A percentile compares a stretch with the other conserved stretches of the same genome.
Evolutionary conservation across 208 protist genomes (phyloP).

Genomic region (Wallacemonas collosoma): DNA sequence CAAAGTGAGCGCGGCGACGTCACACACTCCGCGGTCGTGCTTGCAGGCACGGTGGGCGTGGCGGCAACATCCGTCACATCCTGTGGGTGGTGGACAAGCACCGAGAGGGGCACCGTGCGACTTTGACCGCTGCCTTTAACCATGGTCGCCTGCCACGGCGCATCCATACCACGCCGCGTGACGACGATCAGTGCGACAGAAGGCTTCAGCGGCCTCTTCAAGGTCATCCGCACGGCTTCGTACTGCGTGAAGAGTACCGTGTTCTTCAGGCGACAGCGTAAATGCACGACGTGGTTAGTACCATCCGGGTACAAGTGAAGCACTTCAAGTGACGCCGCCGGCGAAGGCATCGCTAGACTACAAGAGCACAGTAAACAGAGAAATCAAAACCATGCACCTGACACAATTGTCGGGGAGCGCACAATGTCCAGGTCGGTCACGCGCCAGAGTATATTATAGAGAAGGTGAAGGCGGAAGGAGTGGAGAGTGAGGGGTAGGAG

Average conservation of each 20-base stretch:
- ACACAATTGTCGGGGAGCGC: too few relatives aligned
- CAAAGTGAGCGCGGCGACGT: not conserved
- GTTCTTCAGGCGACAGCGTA: not conserved
- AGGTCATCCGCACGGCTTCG: slow-evolving; percentile 1
- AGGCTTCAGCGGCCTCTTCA: slow-evolving; percentile 8
- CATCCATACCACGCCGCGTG: not conserved
- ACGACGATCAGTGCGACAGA: slow-evolving; percentile 13
- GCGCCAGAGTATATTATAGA: too few relatives aligned
- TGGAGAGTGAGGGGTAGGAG: too few relatives aligned
- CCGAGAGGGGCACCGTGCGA: slow-evolving; percentile 1
- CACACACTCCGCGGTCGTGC: not conserved
- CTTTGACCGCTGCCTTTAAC: not conserved
- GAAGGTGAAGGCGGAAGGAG: too few relatives aligned
- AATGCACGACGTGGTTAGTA: slow-evolving; percentile 5
- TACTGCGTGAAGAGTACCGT: slow-evolving; percentile 13
- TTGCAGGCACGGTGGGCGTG: not conserved
- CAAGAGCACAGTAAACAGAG: not conserved
- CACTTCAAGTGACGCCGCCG: not conserved
- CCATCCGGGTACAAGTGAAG: slow-evolving; percentile 14
- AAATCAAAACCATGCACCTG: not conserved
- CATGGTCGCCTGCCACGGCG: slow-evolving; percentile 5
- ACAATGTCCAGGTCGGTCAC: too few relatives aligned
- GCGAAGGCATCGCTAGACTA: not conserved
- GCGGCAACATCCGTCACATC: not conserved
- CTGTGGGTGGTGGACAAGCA: not conserved